These are phyloP conservation scores for Picea engelmannii DNA, from an alignment of 83 land plant genomes.

Conservation along the genomic window DNA sequence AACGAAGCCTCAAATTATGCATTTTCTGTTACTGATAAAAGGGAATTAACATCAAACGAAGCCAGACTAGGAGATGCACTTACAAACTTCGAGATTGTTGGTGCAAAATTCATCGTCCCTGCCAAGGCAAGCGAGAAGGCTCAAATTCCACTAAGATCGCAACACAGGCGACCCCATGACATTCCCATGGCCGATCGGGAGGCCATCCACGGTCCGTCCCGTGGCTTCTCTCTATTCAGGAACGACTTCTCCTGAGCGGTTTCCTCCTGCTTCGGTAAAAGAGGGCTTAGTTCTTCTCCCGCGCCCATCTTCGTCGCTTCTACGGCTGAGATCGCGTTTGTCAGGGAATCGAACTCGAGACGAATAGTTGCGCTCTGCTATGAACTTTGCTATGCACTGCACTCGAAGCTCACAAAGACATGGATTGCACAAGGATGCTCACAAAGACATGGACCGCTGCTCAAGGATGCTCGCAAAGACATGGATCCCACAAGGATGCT, in stretches of 20 bases:
- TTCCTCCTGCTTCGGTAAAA: not conserved
- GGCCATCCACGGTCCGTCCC: conserved; percentile 58
- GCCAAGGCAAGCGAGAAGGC: conserved; percentile 67
- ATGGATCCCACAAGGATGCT: no score
- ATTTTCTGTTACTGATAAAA: no score
- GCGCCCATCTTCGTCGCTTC: not conserved
- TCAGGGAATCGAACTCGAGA: not conserved
- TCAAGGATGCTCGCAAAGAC: no score
- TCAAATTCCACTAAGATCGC: conserved; percentile 62
- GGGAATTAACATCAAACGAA: no score
- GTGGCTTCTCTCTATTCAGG: not conserved
- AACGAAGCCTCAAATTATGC: no score
- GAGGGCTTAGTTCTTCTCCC: conserved; percentile 11
- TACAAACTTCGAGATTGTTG: conserved; percentile 96
- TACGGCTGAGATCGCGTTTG: no score
- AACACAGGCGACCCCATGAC: conserved; percentile 53
- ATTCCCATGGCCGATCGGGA: conserved; percentile 41
- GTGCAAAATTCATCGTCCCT: conserved; percentile 74
- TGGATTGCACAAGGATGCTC: no score
- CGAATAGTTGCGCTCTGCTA: not conserved
- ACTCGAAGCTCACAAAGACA: no score
- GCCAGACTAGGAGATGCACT: conserved; percentile 18
- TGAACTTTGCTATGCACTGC: not conserved
- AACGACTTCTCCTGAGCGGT: not conserved
- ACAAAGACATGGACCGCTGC: no score